Base-by-base conservation (phyloP, 2,329 filamentous ascomycete genomes). In the Penicillium rolfsii region DNA sequence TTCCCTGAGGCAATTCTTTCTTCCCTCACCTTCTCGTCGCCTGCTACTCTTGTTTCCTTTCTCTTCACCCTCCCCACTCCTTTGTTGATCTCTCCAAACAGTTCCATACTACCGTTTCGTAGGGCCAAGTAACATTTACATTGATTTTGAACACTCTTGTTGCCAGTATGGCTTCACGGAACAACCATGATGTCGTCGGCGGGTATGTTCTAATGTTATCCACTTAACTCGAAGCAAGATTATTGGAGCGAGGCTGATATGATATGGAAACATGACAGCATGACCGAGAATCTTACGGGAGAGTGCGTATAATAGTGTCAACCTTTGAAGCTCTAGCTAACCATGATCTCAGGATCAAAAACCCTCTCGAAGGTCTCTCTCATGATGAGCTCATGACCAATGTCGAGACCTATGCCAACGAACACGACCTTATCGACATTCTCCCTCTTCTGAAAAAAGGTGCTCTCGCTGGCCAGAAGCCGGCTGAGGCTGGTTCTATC, bases 391-490 rank as follows among this genome's bases (percentile, higher is more conserved):
- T 68, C 7, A 66, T 66, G 61, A 50, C 30, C 0, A 40, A 63
- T 33, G 66, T 66, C 16, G 52, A 61, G 5, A 49, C 19, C 3
- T 68, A 61, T 69, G 88, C 87, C 38, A 76, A 79, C 14, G 77
- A 83, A 45, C 84, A 89, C 66, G 82, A 82, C 26, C 80, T 93
- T 28, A 74, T 78, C 2, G 84, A 89, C 57, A 82, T 89, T 65
- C 76, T 86, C 3, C 58, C 63, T 2, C 22, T 62, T 12, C 55
- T 68, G 24, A 48, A 60, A 26, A 68, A 67, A 49, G 91, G 89
- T 36, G 91, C 90, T 3, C 81, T 94, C 11, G 84, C 93, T 19
- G 91, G 91, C 2, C 89, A 91, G 73, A 86, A 89, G 66, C 89
- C 89, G 0, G 78, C 79, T 8, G 80, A 82, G 33, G 90, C 84